Percentiles rank a stretch among this genome's conserved stretches.
Evolutionary conservation across 225 moss, liverwort and hornwort genomes (phyloP).

Genomic region (Anthoceros angustus): DNA sequence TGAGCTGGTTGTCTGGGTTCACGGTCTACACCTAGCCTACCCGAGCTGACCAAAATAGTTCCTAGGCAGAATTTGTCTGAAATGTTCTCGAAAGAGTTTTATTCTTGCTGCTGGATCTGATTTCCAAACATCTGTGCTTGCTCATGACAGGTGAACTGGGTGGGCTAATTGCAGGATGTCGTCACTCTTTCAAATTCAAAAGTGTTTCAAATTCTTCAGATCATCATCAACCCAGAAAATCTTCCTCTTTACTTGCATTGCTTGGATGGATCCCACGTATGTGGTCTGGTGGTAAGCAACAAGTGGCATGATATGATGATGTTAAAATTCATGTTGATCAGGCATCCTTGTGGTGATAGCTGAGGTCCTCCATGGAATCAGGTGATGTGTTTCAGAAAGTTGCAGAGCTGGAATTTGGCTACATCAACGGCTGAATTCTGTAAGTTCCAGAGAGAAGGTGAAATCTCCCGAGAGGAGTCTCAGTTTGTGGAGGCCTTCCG

Average conservation of each 20-base stretch:
- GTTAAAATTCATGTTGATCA: background rate
- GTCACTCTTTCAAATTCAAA: constrained; percentile 68
- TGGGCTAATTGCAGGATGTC: constrained; percentile 40
- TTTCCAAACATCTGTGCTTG: constrained; percentile 18
- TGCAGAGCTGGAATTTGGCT: constrained; percentile 84
- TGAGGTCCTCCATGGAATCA: constrained; percentile 8
- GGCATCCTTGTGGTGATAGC: background rate
- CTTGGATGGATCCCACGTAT: constrained; percentile 75
- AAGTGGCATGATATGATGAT: background rate
- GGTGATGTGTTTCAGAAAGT: constrained; percentile 92
- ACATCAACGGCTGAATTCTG: constrained; percentile 87
- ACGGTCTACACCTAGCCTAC: too few species aligned
- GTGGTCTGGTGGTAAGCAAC: constrained; percentile 54
- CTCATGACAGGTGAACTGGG: constrained; percentile 35
- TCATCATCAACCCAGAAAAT: constrained; percentile 77
- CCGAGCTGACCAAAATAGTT: background rate
- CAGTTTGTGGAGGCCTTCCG: constrained; percentile 91
- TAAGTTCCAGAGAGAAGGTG: constrained; percentile 85
- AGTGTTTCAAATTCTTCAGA: constrained; percentile 76
- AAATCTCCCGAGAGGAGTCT: constrained; percentile 86
- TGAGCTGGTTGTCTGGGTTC: too few species aligned
- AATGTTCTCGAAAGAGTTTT: background rate
- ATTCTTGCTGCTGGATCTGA: constrained; percentile 13
- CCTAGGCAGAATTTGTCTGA: background rate
- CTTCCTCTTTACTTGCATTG: constrained; percentile 88